Evolutionary conservation across 805 yeast genomes (phyloP).

Genomic region (Ogataea trehaloabstinens): DNA sequence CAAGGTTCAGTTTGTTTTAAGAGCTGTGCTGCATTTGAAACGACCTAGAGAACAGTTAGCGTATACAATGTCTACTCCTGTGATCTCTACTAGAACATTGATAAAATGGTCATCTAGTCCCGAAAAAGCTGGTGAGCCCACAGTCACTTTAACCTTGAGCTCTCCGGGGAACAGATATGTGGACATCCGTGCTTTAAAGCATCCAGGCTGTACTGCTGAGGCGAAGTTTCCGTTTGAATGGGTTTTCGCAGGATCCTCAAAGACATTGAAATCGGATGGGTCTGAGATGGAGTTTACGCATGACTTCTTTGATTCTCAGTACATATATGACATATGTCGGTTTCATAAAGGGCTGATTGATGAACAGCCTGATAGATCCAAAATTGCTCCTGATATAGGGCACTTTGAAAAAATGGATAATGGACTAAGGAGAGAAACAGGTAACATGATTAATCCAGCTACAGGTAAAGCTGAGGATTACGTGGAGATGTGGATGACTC

Average conservation of each 20-base stretch:
- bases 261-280: constrained; percentile 26
- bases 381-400: constrained; percentile 43
- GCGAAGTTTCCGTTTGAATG: constrained; percentile 51
- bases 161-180: constrained; percentile 45
- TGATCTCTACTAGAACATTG: constrained; percentile 46
- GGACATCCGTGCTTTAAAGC: constrained; percentile 41
- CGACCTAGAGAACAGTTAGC: no score
- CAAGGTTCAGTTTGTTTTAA: no score
- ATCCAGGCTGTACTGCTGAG: constrained; percentile 25
- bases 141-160: constrained; percentile 48
- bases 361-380: constrained; percentile 16
- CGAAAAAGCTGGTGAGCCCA: constrained; percentile 37
- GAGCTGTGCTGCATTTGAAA: no score
- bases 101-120: constrained; percentile 50
- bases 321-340: constrained; percentile 23
- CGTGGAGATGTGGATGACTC: constrained; percentile 53
- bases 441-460: constrained; percentile 45
- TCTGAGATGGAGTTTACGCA: constrained; percentile 41
- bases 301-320: constrained; percentile 40
- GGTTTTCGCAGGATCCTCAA: constrained; percentile 54
- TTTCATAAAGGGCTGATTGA: constrained; percentile 6
- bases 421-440: constrained; percentile 49
- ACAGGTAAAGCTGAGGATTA: constrained; percentile 43
- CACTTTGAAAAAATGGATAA: constrained; percentile 37
- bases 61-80: no score